Conservation (phyloP, 148 eudicot species). For the Chenopodium quinoa region DNA sequence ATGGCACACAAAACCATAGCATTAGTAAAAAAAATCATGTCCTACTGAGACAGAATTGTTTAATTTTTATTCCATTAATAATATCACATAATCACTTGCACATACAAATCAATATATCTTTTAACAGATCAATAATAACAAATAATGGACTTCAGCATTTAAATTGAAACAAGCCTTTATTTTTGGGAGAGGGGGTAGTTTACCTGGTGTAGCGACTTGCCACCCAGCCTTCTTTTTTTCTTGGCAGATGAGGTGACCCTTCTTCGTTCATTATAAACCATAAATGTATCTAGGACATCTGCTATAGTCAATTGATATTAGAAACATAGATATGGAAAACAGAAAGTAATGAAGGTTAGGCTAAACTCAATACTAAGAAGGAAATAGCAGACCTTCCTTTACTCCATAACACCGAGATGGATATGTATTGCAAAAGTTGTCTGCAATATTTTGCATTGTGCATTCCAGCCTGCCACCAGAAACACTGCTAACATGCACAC, state of each 20-base stretch:
- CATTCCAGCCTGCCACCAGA: conserved; percentile 96
- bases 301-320: conserved; percentile 24
- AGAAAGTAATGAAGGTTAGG: conserved; percentile 1
- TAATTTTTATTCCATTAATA: not conserved
- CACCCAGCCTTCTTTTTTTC: conserved; percentile 67
- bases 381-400: conserved; percentile 54
- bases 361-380: not conserved
- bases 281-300: conserved; percentile 80
- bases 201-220: conserved; percentile 86
- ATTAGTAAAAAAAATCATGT: not conserved
- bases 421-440: conserved; percentile 60
- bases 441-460: conserved; percentile 99
- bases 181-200: not conserved
- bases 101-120: not conserved
- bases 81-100: not conserved
- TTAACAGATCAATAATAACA: not conserved
- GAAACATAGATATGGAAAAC: conserved; percentile 6
- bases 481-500: conserved; percentile 51
- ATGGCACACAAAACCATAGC: not conserved
- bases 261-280: conserved; percentile 87
- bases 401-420: conserved; percentile 58
- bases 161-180: not conserved
- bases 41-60: not conserved
- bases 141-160: not conserved
- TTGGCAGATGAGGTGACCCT: conserved; percentile 98